phyloP scores from a whole-genome alignment of 768 basidiomycete species.

The Serendipita sp. region DNA sequence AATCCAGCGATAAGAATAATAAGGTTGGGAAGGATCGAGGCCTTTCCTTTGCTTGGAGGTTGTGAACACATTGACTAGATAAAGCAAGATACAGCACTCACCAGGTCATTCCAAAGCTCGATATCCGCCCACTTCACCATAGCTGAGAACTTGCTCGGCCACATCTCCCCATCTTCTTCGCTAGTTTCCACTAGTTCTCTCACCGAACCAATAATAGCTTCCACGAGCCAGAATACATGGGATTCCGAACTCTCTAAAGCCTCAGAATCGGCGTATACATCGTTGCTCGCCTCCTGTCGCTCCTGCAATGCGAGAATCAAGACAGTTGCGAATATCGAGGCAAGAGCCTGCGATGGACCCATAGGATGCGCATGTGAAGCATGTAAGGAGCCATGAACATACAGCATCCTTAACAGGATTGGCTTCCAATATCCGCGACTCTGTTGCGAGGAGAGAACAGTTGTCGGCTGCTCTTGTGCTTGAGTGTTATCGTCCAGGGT shows the following conservation, averaged over 20 bases:
- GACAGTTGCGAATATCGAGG: constrained; percentile 47
- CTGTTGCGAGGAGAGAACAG: neutral
- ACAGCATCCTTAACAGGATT: constrained; percentile 53
- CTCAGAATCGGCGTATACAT: neutral
- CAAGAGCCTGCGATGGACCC: constrained; percentile 42
- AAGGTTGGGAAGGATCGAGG: constrained; percentile 53
- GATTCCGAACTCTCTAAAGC: constrained; percentile 49
- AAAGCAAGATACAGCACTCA: constrained; percentile 20
- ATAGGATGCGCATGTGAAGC: constrained; percentile 32
- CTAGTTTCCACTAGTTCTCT: constrained; percentile 45
- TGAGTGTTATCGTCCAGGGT: neutral
- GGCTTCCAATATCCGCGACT: neutral
- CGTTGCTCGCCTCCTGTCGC: neutral
- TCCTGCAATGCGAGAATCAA: constrained; percentile 33
- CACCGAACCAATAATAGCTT: constrained; percentile 56
- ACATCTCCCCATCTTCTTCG: constrained; percentile 41
- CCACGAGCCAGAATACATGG: constrained; percentile 72
- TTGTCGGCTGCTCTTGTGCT: neutral
- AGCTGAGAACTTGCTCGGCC: constrained; percentile 49
- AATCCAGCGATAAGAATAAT: constrained; percentile 72
- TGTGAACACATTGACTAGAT: neutral
- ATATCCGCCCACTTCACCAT: constrained; percentile 45
- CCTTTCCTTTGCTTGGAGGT: constrained; percentile 39
- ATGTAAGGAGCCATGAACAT: constrained; percentile 54
- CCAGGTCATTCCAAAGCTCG: constrained; percentile 45